A percentile compares a stretch with the other conserved stretches of the same genome.
Evolutionary conservation across 441 rosid species (phyloP).

Genomic region (Adansonia rubrostipa): DNA sequence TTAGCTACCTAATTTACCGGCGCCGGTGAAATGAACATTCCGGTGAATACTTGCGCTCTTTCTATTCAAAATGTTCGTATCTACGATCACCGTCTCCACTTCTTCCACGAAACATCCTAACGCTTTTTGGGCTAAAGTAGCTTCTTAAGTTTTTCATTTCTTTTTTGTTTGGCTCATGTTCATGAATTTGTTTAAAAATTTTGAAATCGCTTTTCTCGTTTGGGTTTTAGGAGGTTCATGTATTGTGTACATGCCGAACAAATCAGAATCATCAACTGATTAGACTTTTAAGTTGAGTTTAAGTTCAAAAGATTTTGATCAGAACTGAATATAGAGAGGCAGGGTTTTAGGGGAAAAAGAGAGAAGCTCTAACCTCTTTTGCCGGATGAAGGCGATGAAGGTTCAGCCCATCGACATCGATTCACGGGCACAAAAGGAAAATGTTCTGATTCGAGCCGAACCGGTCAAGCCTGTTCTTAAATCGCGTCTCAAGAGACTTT

Average conservation of each 20-base stretch:
- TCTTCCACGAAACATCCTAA: conserved; percentile 63
- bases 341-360: conserved; percentile 13
- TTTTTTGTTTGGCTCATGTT: conserved; percentile 23
- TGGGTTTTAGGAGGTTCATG: neutral
- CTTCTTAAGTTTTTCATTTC: conserved; percentile 9
- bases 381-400: conserved; percentile 56
- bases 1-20: neutral
- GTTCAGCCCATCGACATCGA: conserved; percentile 85
- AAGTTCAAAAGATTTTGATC: conserved; percentile 22
- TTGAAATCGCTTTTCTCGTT: too few relatives aligned
- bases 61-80: conserved; percentile 47
- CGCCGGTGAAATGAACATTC: conserved; percentile 56
- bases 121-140: neutral
- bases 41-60: conserved; percentile 28
- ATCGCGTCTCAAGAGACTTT: conserved; percentile 79
- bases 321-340: neutral
- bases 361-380: conserved; percentile 29
- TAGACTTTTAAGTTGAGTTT: conserved; percentile 19
- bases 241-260: conserved; percentile 11
- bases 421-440: conserved; percentile 39
- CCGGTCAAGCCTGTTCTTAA: conserved; percentile 70
- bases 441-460: conserved; percentile 46
- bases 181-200: conserved; percentile 16
- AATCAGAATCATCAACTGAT: conserved; percentile 12
- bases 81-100: conserved; percentile 67